Evolutionary conservation across 371 early-diverging fungal genomes (phyloP), one percentile per base, ranked within the genome.

Genomic region (Blastocladiella emersonii): DNA sequence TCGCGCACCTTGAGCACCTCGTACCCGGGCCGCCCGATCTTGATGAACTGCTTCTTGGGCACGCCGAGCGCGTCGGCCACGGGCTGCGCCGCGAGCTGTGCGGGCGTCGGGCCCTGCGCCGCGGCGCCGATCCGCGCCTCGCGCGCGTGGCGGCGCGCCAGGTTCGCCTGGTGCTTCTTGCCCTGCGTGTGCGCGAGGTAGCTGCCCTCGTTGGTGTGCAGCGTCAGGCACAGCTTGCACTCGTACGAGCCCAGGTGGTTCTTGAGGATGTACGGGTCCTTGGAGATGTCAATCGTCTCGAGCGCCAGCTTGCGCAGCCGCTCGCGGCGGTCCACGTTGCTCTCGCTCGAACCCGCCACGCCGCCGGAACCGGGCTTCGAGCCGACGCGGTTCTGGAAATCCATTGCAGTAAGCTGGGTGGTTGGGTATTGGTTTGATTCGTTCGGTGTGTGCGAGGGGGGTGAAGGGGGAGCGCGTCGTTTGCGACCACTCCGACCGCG

Each of bases 181-280:
- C 96, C 98, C 74, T 98, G 98, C 6, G 98, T 98, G 67, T 98
- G 98, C 5, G 94, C 92, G 37, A 98, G 76, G 73, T 98, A 98
- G 10, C 89, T 88, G 0, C 97, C 98, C 72, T 98, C 98, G 71
- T 93, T 95, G 62, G 84, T 90, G 74, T 95, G 96, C 10, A 95
- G 78, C 19, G 95, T 95, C 43, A 94, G 75, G 74, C 92, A 92
- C 30, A 98, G 85, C 75, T 95, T 93, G 79, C 96, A 98, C 71
- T 96, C 98, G 75, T 93, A 96, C 1, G 93, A 90, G 23, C 98
- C 98, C 56, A 95, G 76, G 70, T 98, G 98, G 75, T 98, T 98
- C 72, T 89, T 88, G 93, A 95, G 91, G 66, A 96, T 92, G 67
- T 95, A 96, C 19, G 97, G 97, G 76, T 98, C 98, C 72, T 92